Conservation (phyloP, 2,329 filamentous ascomycete genomes). For the Rhexocercosporidium sp. region DNA sequence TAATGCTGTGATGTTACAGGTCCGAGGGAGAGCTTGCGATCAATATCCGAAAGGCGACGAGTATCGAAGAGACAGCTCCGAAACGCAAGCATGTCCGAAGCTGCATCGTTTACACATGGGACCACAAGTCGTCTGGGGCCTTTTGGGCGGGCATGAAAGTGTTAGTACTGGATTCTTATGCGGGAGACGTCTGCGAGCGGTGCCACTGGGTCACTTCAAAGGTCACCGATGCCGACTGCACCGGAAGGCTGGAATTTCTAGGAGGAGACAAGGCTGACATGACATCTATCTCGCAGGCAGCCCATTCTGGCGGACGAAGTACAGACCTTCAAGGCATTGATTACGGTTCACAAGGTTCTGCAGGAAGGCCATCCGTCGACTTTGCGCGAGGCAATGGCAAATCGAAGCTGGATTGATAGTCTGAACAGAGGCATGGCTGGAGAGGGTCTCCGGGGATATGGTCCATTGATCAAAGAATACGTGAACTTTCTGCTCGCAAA, state of each 20-base stretch:
- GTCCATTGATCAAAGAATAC: conserved; percentile 92
- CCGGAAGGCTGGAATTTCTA: neutral
- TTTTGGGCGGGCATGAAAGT: conserved; percentile 99
- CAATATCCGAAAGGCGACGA: conserved; percentile 74
- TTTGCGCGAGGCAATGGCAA: conserved; percentile 85
- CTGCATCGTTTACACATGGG: conserved; percentile 99
- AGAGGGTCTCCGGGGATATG: conserved; percentile 89
- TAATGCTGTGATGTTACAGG: conserved; percentile 46
- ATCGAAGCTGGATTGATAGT: conserved; percentile 91
- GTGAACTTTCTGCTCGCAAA: conserved; percentile 95
- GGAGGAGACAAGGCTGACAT: conserved; percentile 9
- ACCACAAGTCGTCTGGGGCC: conserved; percentile 91
- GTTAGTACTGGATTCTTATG: conserved; percentile 57
- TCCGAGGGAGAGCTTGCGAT: conserved; percentile 72
- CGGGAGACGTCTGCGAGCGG: neutral
- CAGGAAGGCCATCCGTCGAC: conserved; percentile 94
- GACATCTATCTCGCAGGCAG: conserved; percentile 61
- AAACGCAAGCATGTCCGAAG: conserved; percentile 94
- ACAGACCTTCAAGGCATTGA: conserved; percentile 97
- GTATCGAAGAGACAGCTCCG: conserved; percentile 68
- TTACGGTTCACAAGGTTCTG: conserved; percentile 95
- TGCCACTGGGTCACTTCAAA: neutral
- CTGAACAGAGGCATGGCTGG: conserved; percentile 82
- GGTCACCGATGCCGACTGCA: neutral
- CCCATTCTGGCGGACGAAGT: conserved; percentile 98